phyloP scores from a whole-genome alignment of 2,329 filamentous ascomycete species.

The Diaporthe batatas region DNA sequence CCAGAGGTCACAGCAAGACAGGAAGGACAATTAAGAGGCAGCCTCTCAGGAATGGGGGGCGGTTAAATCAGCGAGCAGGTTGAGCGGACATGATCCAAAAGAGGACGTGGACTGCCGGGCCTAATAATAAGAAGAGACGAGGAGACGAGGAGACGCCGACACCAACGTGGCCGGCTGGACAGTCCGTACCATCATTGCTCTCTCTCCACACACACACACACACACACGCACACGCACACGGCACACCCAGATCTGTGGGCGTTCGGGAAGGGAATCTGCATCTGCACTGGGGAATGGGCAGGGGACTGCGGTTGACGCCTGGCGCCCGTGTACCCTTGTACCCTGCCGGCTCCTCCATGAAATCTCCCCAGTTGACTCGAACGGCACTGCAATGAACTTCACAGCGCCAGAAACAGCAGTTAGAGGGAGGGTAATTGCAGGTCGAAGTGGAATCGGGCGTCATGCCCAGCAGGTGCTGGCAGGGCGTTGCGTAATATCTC shows the following conservation, averaged over 20 bases:
- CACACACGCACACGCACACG: not conserved
- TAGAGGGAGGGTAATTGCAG: not conserved
- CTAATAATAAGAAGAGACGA: conserved; percentile 2
- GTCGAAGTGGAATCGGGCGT: conserved; percentile 23
- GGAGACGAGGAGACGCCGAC: not conserved
- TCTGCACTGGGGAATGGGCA: not conserved
- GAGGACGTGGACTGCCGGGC: conserved; percentile 27
- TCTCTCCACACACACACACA: not conserved
- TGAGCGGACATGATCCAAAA: conserved; percentile 10
- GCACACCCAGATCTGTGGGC: conserved; percentile 20
- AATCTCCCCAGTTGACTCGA: conserved; percentile 16
- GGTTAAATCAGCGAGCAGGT: conserved; percentile 12
- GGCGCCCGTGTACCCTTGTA: not conserved
- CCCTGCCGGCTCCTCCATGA: not conserved
- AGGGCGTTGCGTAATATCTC: conserved; percentile 29
- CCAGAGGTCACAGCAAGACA: conserved; percentile 1
- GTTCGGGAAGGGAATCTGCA: conserved; percentile 23
- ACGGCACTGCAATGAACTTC: not conserved
- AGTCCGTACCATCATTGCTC: not conserved
- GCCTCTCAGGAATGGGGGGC: conserved; percentile 7
- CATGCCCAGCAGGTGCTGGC: conserved; percentile 28
- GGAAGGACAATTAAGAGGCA: not conserved
- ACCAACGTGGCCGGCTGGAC: conserved; percentile 14
- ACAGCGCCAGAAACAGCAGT: conserved; percentile 17
- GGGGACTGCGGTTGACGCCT: not conserved